Conservation (phyloP, 108 stramenopile species). For the Stephanodiscus triporus region DNA sequence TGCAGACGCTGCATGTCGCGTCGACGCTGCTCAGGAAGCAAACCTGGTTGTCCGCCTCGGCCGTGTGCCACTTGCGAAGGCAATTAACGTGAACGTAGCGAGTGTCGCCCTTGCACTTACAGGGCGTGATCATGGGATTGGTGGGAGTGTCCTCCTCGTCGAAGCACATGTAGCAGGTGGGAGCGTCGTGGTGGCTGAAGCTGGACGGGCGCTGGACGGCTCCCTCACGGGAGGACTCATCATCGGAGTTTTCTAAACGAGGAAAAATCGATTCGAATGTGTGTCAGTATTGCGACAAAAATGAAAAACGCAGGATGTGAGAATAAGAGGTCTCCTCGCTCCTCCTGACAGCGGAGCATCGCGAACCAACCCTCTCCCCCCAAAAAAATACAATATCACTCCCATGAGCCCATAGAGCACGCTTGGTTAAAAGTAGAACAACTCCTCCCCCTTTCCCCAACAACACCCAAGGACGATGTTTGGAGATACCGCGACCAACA, state of each 20-base stretch:
- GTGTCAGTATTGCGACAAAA: not conserved
- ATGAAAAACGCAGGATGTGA: not conserved
- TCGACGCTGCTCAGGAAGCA: constrained; percentile 95
- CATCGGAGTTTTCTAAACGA: constrained; percentile 77
- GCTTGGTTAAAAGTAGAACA: not conserved
- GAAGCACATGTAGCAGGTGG: constrained; percentile 98
- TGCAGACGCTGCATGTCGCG: constrained; percentile 96
- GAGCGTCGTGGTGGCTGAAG: constrained; percentile 62
- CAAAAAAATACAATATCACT: no score
- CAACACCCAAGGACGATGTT: no score
- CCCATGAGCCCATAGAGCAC: not conserved
- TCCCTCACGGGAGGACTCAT: constrained; percentile 50
- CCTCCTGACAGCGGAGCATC: no score
- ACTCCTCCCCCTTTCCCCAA: not conserved
- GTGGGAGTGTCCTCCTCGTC: constrained; percentile 88
- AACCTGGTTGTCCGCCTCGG: constrained; percentile 91
- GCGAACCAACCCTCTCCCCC: no score
- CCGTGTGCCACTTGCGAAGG: constrained; percentile 91
- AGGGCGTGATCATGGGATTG: constrained; percentile 88
- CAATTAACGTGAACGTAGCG: constrained; percentile 88
- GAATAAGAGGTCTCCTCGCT: not conserved
- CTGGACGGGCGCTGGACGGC: constrained; percentile 25
- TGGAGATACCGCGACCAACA: no score
- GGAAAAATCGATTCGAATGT: not conserved
- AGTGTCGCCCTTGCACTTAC: constrained; percentile 90